These are phyloP conservation scores for Cephalotrichum gorgonifer DNA, from an alignment of 2,329 filamentous ascomycete species.

Conservation along the genomic window DNA sequence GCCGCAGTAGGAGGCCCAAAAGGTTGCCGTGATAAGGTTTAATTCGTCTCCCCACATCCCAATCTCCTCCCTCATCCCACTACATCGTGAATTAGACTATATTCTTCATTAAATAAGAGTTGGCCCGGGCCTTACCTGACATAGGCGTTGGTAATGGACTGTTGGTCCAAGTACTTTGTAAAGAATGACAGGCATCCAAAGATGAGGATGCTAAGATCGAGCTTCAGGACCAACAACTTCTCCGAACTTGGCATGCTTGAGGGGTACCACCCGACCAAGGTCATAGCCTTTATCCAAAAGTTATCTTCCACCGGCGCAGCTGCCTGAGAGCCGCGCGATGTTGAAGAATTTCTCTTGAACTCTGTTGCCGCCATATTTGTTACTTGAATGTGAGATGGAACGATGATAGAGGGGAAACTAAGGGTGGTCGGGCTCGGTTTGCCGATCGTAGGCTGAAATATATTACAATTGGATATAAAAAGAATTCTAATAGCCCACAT, in stretches of 20 bases:
- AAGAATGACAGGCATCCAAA: constrained; percentile 28
- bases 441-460: too few relatives aligned
- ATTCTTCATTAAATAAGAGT: background rate
- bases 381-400: background rate
- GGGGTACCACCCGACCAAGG: constrained; percentile 21
- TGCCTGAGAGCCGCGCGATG: too few relatives aligned
- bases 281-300: constrained; percentile 17
- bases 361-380: background rate
- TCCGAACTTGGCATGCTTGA: constrained; percentile 18
- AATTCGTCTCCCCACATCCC: constrained; percentile 22
- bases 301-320: constrained; percentile 8
- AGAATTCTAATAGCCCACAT: background rate
- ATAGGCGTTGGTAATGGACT: constrained; percentile 24
- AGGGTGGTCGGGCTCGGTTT: too few relatives aligned
- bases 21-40: constrained; percentile 18
- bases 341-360: background rate
- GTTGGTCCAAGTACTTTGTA: constrained; percentile 27
- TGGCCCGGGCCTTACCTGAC: constrained; percentile 16
- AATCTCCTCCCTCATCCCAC: constrained; percentile 26
- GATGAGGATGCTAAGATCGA: constrained; percentile 24
- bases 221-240: constrained; percentile 22
- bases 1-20: constrained; percentile 26
- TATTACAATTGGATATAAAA: background rate
- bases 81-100: constrained; percentile 9
- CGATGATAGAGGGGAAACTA: background rate